Evolutionary conservation across 208 protist species (phyloP), one percentile per base, ranked within the genome.

Genomic region (Trypanosoma mega): DNA sequence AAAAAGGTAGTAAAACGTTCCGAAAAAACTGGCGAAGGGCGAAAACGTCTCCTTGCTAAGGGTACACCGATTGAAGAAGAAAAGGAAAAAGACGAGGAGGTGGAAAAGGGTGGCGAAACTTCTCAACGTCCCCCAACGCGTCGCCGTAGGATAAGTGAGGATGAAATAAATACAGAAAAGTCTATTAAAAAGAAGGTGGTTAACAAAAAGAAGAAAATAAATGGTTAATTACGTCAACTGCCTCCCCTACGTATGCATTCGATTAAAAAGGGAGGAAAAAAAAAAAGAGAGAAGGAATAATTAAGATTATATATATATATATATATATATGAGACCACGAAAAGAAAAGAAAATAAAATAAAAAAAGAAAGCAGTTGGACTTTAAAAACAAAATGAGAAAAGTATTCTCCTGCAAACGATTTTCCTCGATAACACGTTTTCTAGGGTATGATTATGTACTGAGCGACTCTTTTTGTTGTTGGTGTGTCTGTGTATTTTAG

Each of bases 341-440:
- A 49, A 18, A 51, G 39, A 30, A 57, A 57, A 21, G 14, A 57
- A 43, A 66, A 43, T 34, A 27, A 34, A 48, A 36, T 24, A 27
- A 47, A 64, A 48, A 11, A 39, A 11, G 34, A 48, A 16, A 16
- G 7, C 27, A n/a, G n/a, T n/a, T n/a, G n/a, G n/a, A n/a, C n/a
- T n/a, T n/a, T n/a, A n/a, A n/a, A n/a, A n/a, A n/a, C n/a, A n/a
- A n/a, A n/a, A n/a, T n/a, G n/a, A n/a, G n/a, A n/a, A n/a, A n/a
- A n/a, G 16, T 23, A 16, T 51, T 9, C 14, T 43, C 31, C 39
- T 61, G 41, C 41, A 50, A n/a, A 48, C 43, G 54, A 61, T 61
- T n/a, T n/a, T n/a, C n/a, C n/a, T n/a, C n/a, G n/a, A n/a, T n/a
- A n/a, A n/a, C n/a, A n/a, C n/a, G n/a, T n/a, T n/a, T n/a, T n/a